phyloP scores from a whole-genome alignment of 2,329 filamentous ascomycete species.

The Penicillium brasilianum region DNA sequence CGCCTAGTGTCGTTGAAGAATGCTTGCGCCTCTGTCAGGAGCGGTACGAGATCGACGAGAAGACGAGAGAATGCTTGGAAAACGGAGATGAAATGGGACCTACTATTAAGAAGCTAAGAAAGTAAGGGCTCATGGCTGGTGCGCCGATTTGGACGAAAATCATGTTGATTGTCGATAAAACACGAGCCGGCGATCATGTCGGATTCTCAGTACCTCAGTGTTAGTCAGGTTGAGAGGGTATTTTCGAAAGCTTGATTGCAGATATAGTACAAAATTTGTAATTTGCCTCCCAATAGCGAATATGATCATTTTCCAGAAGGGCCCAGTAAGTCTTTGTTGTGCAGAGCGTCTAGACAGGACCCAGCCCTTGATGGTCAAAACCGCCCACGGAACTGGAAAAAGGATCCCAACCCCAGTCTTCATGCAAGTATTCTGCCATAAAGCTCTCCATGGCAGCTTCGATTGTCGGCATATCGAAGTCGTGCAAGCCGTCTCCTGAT shows the following conservation, averaged over 20 bases:
- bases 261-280: background rate
- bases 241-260: background rate
- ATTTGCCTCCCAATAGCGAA: too few species aligned
- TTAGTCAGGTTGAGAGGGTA: background rate
- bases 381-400: slow-evolving; percentile 20
- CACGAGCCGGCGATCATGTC: background rate
- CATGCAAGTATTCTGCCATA: slow-evolving; percentile 30
- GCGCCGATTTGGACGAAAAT: too few species aligned
- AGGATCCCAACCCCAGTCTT: slow-evolving; percentile 35
- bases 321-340: background rate
- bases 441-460: slow-evolving; percentile 33
- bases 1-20: slow-evolving; percentile 34
- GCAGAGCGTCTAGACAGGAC: background rate
- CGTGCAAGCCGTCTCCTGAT: slow-evolving; percentile 5
- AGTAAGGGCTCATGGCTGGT: slow-evolving; percentile 23
- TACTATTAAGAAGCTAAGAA: slow-evolving; percentile 43
- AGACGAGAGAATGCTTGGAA: slow-evolving; percentile 38
- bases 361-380: slow-evolving; percentile 1
- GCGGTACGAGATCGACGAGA: slow-evolving; percentile 42
- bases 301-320: too few species aligned
- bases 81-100: slow-evolving; percentile 42
- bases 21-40: slow-evolving; percentile 40
- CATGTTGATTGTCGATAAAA: background rate
- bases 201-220: background rate
- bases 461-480: slow-evolving; percentile 17